Conservation (phyloP, 1,139 yeast species). For the Candida buenavistaensis region DNA sequence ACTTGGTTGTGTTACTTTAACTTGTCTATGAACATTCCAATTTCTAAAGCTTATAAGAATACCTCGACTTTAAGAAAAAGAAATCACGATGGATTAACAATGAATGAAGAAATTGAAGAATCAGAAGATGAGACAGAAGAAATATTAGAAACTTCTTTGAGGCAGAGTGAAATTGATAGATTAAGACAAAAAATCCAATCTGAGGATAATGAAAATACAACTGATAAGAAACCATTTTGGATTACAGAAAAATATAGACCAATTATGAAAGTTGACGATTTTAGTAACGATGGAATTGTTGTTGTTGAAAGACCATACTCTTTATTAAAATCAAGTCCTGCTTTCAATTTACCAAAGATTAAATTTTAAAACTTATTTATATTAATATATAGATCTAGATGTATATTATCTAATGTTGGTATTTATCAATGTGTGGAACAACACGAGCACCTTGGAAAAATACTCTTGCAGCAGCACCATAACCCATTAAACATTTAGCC, state of each 20-base stretch:
- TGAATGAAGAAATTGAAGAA: slow-evolving; percentile 27
- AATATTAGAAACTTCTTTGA: slow-evolving; percentile 30
- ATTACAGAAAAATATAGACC: slow-evolving; percentile 77
- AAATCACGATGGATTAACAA: slow-evolving; percentile 61
- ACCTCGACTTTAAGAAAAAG: slow-evolving; percentile 47
- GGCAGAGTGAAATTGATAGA: slow-evolving; percentile 32
- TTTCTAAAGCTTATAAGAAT: slow-evolving; percentile 29
- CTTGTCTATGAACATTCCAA: slow-evolving; percentile 59
- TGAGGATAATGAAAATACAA: slow-evolving; percentile 25
- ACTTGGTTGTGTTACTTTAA: slow-evolving; percentile 81
- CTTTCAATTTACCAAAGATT: slow-evolving; percentile 73
- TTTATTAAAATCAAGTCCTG: slow-evolving; percentile 61
- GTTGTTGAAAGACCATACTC: slow-evolving; percentile 78
- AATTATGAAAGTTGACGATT: slow-evolving; percentile 58
- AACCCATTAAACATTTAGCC: slow-evolving; percentile 61
- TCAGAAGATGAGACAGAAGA: slow-evolving; percentile 28
- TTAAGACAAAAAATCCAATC: slow-evolving; percentile 26
- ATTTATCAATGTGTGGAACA: slow-evolving; percentile 29
- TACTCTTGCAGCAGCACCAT: slow-evolving; percentile 66
- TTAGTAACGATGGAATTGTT: slow-evolving; percentile 61
- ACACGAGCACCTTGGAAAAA: slow-evolving; percentile 70
- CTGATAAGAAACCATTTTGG: slow-evolving; percentile 58
- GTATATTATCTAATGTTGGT: slow-evolving; percentile 4
- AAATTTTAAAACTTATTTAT: slow-evolving; percentile 36
- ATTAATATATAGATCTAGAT: slow-evolving; percentile 1